A percentile compares a stretch with the other conserved stretches of the same genome.
phyloP scores from a whole-genome alignment of 129 eudicot genomes.

The Solidago caesia region DNA sequence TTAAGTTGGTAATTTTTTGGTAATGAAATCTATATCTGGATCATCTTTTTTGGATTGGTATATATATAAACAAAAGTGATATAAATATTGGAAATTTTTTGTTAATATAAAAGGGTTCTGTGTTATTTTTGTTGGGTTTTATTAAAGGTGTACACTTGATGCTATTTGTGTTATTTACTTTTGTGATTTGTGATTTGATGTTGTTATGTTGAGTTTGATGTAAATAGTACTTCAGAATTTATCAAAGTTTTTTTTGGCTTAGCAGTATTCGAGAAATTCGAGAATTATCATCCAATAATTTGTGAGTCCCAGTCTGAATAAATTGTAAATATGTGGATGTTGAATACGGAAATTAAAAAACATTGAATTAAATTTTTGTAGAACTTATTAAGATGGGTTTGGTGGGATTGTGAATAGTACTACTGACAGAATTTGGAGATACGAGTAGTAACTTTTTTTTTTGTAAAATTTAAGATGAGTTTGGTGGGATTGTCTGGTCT shows the following conservation, averaged over 20 bases:
- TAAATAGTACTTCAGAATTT: neutral
- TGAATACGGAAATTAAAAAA: too few species aligned
- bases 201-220: neutral
- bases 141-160: constrained; percentile 6
- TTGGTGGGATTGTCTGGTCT: constrained; percentile 18
- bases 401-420: too few species aligned
- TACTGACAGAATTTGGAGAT: neutral
- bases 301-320: too few species aligned
- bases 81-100: neutral
- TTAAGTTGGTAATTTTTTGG: constrained; percentile 1
- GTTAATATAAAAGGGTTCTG: neutral
- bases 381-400: too few species aligned
- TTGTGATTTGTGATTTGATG: constrained; percentile 11
- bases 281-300: too few species aligned
- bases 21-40: constrained; percentile 15
- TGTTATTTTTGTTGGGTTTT: constrained; percentile 13
- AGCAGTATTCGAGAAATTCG: too few species aligned
- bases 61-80: neutral
- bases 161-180: neutral
- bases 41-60: neutral
- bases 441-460: neutral
- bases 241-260: too few species aligned
- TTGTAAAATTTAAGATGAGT: neutral
- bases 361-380: too few species aligned
- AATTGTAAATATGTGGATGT: too few species aligned